Evolutionary conservation across 2,329 filamentous ascomycete genomes (phyloP).

Genomic region (Chalaropsis ovoidea): DNA sequence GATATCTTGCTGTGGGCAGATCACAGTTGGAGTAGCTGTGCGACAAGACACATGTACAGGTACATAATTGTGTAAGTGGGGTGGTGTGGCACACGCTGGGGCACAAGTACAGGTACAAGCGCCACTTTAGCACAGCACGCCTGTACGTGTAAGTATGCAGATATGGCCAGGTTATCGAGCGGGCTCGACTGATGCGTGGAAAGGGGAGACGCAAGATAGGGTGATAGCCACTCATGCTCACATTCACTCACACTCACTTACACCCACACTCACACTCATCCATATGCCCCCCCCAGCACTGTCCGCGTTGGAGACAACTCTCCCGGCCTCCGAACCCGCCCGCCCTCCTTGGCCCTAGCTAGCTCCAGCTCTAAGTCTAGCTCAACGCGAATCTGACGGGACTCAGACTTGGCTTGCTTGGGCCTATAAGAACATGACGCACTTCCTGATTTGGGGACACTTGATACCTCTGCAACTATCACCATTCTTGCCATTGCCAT

Average conservation of each 20-base stretch:
- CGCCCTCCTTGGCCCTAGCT: background rate
- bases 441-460: background rate
- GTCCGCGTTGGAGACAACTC: background rate
- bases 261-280: background rate
- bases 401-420: conserved; percentile 1
- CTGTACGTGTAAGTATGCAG: background rate
- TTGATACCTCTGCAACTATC: background rate
- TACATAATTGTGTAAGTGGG: background rate
- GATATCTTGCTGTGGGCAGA: background rate
- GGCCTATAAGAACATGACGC: background rate
- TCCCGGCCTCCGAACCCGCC: background rate
- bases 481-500: background rate
- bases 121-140: background rate
- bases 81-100: background rate
- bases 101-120: background rate
- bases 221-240: background rate
- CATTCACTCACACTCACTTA: background rate
- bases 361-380: background rate
- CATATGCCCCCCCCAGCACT: background rate
- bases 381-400: background rate
- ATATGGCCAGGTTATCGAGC: background rate
- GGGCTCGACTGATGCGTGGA: background rate
- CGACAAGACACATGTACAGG: background rate
- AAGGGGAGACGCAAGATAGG: no score
- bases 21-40: conserved; percentile 6